Percentiles rank a stretch among this genome's conserved stretches.
These are phyloP conservation scores for Croton setiger DNA, from an alignment of 441 rosid genomes.

Conservation along the genomic window DNA sequence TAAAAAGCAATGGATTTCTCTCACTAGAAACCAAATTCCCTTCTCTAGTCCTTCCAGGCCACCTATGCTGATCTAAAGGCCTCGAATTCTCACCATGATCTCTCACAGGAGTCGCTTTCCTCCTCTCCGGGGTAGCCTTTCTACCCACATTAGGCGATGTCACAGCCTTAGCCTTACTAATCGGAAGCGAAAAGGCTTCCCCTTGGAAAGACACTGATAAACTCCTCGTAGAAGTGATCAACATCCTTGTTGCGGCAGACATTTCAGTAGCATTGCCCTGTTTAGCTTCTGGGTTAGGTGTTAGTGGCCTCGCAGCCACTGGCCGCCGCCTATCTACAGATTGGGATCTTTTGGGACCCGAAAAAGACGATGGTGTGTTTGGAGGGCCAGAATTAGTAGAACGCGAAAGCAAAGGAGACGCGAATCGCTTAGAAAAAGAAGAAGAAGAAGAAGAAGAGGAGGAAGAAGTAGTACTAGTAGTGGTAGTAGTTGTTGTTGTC, in stretches of 20 bases:
- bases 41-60: slow-evolving; percentile 67
- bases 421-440: slow-evolving; percentile 40
- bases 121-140: slow-evolving; percentile 71
- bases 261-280: slow-evolving; percentile 31
- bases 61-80: slow-evolving; percentile 55
- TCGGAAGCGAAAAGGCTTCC: slow-evolving; percentile 63
- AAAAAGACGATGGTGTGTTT: slow-evolving; percentile 19
- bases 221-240: slow-evolving; percentile 70
- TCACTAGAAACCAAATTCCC: slow-evolving; percentile 41
- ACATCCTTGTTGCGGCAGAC: slow-evolving; percentile 57
- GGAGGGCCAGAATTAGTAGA: slow-evolving; percentile 38
- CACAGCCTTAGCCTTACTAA: slow-evolving; percentile 65
- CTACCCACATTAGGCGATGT: slow-evolving; percentile 42
- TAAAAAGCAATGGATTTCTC: slow-evolving; percentile 34
- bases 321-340: slow-evolving; percentile 63
- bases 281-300: slow-evolving; percentile 36
- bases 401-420: slow-evolving; percentile 58
- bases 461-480: slow-evolving; percentile 24
- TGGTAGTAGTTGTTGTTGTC: slow-evolving; percentile 32
- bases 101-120: slow-evolving; percentile 39
- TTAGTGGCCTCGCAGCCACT: slow-evolving; percentile 34
- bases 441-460: slow-evolving; percentile 45
- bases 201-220: slow-evolving; percentile 86
- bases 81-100: slow-evolving; percentile 59
- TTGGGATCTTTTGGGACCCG: slow-evolving; percentile 60